Base-by-base conservation (phyloP, 192 early-diverging fungal genomes). In the Anaeromyces robustus region DNA sequence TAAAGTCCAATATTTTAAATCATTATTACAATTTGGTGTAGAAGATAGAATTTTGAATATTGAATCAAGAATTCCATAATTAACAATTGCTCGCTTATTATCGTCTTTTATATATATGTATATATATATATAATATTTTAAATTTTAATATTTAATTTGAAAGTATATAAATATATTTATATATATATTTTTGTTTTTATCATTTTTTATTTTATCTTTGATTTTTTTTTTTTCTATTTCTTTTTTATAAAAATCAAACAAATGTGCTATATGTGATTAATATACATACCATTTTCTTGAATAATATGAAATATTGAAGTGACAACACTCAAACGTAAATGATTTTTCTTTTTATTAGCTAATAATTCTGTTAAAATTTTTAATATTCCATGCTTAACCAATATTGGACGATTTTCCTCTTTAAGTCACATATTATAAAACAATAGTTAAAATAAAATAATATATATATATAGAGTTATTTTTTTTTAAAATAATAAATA, bases 1-100 rank as follows among this genome's bases (percentile, higher is more conserved):
- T 37, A 94, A 81, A 17, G 87, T 90, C 94, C 94, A 95, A 80
- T 94, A 94, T 77, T 92, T 92, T 7, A 95, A 85, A 77, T 95
- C 94, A 77, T 90, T 95, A 77, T 91, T 92, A 18, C 86, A 89
- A 29, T 87, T 84, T 14, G 88, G 82, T 9, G 84, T 82, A 26
- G 87, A 81, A 13, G 84, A 85, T 17, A 95, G 84, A 79, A 93
- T 91, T 4, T 80, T 82, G 30, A 87, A 82, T 26, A 95, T 81
- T 12, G 86, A 83, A n/a, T 87, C 87, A 32, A 95, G 78, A 29
- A 94, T 85, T 14, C 91, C 92, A 59, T 89, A 85, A 30, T 89
- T 80, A 22, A 92, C 88, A 3, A 94, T 86, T 17, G 83, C 81
- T 39, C 86, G 85, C 77, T 93, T 93, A 30, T 93, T 81, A 14